Base-by-base conservation (phyloP, 352 stramenopile species). In the Pilasporangium apinafurcum region DNA sequence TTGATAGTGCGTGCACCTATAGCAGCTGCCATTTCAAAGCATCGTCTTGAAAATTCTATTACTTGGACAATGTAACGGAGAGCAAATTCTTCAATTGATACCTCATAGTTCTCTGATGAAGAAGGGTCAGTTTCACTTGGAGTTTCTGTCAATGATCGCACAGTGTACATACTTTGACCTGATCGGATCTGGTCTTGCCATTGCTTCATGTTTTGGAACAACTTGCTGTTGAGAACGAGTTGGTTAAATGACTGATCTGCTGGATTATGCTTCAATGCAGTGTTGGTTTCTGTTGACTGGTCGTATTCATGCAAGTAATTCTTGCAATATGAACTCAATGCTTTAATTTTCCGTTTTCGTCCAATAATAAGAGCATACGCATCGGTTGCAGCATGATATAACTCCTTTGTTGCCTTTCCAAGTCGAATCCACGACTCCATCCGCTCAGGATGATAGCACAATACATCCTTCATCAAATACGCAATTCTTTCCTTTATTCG, bases 11-110 rank as follows among this genome's bases (percentile, higher is more conserved):
- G 62, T n/a, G n/a, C n/a, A n/a, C n/a, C n/a, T n/a, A n/a, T n/a
- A n/a, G n/a, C n/a, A n/a, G n/a, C 69, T 17, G 75, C 74, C 71
- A 89, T 88, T 2, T 63, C 56, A 21, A 81, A 86, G 35, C 74
- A 87, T 26, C 76, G 63, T 17, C 71, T 38, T 21, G 67, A 48
- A 40, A 92, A 83, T 36, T 92, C 79, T 37, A 81, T 68, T 21
- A 85, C 48, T 41, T 76, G 66, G 1, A 41, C 48, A 6, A 82
- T 67, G 28, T 83, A 88, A 2, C 51, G 41, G 6, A 56, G 51
- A 0, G 67, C 62, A 18, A 61, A 72, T 28, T 68, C 53, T 36
- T 82, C 72, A 5, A 87, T 79, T 5, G 57, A 52, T 12, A 69
- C 33, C 4, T 52, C 8, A 5, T 26, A 24, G 9, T 3, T 14